Base-by-base conservation (phyloP, 495 filamentous ascomycete species). In the Aspergillus cristatus region DNA sequence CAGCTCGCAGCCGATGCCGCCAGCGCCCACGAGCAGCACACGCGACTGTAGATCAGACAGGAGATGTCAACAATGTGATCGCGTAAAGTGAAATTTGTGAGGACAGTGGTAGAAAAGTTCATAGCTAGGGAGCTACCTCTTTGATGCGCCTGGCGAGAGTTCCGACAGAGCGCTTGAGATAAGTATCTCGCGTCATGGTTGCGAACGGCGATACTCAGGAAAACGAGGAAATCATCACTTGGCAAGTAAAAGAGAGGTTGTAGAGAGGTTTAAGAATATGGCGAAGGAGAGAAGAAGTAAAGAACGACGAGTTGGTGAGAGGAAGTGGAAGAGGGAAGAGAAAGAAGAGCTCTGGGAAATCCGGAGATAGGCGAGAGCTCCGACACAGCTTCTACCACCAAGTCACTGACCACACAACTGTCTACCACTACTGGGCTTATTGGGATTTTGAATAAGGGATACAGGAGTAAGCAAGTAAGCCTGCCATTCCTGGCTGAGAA, bases 1-100 rank as follows among this genome's bases (percentile, higher is more conserved):
- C 4, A 99, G 76, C 60, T 99, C 91, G 62, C 91, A 99, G 40
- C 91, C 91, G 54, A 99, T 97, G 29, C 91, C 91, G 41, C 91
- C 91, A 31, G 91, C 91, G 43, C 91, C 91, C 32, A 99, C 89
- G 68, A 99, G 84, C 15, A 99, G 69, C 20, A 96, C 83, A 31
- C 82, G 82, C 35, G 89, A 76, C 90, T 94, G 67, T 16, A 28
- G 25, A 29, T 14, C 14, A 38, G 30, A 35, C 12, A 36, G 14
- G 16, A 34, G 6, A 25, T 11, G 45, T 63, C 32, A 57, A 45
- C 14, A n/a, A 40, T 25, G n/a, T 7, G 30, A 25, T 36, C 37
- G 20, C 16, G 37, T 15, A 14, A 29, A 18, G 8, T 24, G 24
- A 34, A 10, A n/a, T 29, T 14, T 12, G 8, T 24, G 15, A n/a